Evolutionary conservation across 768 basidiomycete species (phyloP).

Genomic region (Auricularia cornea): DNA sequence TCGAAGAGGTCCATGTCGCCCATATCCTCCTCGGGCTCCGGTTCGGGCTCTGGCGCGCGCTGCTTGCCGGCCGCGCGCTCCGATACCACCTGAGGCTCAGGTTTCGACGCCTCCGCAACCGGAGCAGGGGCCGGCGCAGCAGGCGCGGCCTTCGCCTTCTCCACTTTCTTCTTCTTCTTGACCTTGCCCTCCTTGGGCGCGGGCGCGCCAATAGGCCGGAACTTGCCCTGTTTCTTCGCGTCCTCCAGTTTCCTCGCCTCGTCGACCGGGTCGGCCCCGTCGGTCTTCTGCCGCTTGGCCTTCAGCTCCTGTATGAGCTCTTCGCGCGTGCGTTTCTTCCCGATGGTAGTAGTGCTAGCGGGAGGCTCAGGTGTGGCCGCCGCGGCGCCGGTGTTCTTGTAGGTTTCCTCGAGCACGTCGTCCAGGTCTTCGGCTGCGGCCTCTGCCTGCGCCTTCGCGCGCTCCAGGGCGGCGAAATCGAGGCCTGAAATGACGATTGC

Average conservation of each 20-base stretch:
- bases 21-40: constrained; percentile 32
- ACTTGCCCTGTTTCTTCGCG: constrained; percentile 28
- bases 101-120: too few relatives aligned
- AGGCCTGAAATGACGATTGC: constrained; percentile 88
- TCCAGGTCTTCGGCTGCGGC: constrained; percentile 53
- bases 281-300: constrained; percentile 40
- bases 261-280: constrained; percentile 11
- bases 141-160: too few relatives aligned
- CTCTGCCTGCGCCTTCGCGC: constrained; percentile 61
- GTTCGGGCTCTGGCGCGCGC: constrained; percentile 10
- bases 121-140: too few relatives aligned
- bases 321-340: constrained; percentile 68
- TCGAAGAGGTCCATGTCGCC: constrained; percentile 78
- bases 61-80: background rate
- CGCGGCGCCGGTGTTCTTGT: constrained; percentile 34
- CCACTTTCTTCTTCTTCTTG: constrained; percentile 25
- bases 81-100: too few relatives aligned
- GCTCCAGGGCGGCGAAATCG: constrained; percentile 78
- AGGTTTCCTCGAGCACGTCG: constrained; percentile 72
- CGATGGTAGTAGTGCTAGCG: constrained; percentile 8
- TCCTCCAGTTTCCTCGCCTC: constrained; percentile 9
- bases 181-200: constrained; percentile 33
- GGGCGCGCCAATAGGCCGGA: constrained; percentile 17
- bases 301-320: constrained; percentile 70
- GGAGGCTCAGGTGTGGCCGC: constrained; percentile 6